Base-by-base conservation (phyloP, 306 rosid genomes). In the Citrullus amarus region DNA sequence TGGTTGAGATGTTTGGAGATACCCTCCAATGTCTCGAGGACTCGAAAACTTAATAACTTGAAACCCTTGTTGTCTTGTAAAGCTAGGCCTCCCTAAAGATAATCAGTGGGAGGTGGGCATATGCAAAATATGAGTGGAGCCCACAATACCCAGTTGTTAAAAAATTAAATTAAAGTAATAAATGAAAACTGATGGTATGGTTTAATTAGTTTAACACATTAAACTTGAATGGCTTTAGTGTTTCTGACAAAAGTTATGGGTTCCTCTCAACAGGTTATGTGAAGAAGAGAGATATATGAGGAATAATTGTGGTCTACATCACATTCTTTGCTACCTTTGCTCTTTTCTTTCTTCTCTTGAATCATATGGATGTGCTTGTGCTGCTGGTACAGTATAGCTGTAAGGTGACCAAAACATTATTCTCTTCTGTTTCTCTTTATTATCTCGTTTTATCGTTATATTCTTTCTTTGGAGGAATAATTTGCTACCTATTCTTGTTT, bases 281-380 rank as follows among this genome's bases (percentile, higher is more conserved):
- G 53, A 70, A 70, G 57, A 11, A 39, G 71, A 80, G 66, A 80
- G 69, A 81, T 51, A 68, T 63, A 82, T 61, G 88, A 80, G 82
- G 83, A 77, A 86, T 76, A 86, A 84, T 89, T 91, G 84, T 81
- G 90, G 89, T 86, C 87, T 87, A 83, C 83, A 85, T 85, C 90
- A 84, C 76, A 65, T 10, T 86, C 76, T 82, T 86, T 87, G 55
- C 79, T 80, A 71, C 71, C 79, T 75, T 51, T 85, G 44, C 73
- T 77, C 79, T 81, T 84, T 87, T 87, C 86, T 87, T 89, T 93
- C 92, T 88, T 85, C 91, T 80, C 89, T 89, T 84, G 83, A 88
- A 93, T 91, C 55, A 69, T 89, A 93, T 92, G 87, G 78, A 85
- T 81, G 51, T 17, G 59, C 57, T 53, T 53, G n/a, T 59, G 82